Conservation (phyloP, 2,329 filamentous ascomycete genomes). For the Fusarium bactridioides region DNA sequence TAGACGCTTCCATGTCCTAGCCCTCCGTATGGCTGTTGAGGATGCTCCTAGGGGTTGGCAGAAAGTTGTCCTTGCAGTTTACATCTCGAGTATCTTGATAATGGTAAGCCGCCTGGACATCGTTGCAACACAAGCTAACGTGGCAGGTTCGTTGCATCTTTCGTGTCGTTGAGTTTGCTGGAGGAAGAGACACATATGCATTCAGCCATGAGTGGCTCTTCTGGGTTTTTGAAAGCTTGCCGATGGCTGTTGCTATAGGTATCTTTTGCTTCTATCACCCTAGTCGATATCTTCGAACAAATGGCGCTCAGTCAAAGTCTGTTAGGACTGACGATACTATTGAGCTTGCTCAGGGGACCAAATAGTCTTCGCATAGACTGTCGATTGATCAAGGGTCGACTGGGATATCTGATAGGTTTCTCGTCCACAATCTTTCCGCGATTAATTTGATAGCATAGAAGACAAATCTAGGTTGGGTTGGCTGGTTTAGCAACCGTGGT, state of each 20-base stretch:
- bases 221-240: conserved; percentile 59
- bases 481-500: not conserved
- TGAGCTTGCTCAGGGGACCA: conserved; percentile 1
- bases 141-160: conserved; percentile 59
- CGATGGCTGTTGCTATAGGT: conserved; percentile 56
- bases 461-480: too few species aligned
- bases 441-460: not conserved
- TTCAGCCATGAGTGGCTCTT: conserved; percentile 62
- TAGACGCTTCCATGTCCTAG: conserved; percentile 48
- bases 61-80: conserved; percentile 52
- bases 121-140: not conserved
- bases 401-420: not conserved
- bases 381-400: not conserved
- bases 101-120: conserved; percentile 47
- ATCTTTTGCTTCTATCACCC: conserved; percentile 61
- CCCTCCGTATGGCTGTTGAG: conserved; percentile 25
- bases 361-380: not conserved
- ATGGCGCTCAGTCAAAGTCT: conserved; percentile 5
- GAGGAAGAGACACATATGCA: conserved; percentile 59
- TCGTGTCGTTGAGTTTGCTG: conserved; percentile 60
- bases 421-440: not conserved
- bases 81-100: conserved; percentile 54
- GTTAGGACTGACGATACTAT: conserved; percentile 1
- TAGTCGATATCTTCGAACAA: conserved; percentile 46
- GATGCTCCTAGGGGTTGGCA: conserved; percentile 48